Conservation (phyloP, 1,139 yeast genomes). For the Zhuliangozyma blackwelliae region DNA sequence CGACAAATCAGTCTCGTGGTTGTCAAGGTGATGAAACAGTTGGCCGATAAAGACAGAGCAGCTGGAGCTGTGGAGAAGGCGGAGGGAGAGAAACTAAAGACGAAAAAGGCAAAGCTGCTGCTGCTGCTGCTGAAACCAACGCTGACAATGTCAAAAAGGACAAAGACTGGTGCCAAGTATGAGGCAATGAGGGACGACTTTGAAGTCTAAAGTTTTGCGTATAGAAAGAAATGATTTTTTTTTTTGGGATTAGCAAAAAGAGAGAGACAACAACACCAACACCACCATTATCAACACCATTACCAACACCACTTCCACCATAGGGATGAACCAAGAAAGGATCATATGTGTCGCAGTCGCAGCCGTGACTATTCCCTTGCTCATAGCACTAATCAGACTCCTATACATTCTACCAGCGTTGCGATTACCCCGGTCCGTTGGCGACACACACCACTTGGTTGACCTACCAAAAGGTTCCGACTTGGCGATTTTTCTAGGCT, state of each 20-base stretch:
- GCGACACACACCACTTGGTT: constrained; percentile 1
- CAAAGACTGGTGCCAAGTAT: neutral
- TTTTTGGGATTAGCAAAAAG: too few species aligned
- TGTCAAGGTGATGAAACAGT: constrained; percentile 52
- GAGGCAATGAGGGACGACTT: constrained; percentile 6
- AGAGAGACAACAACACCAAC: too few species aligned
- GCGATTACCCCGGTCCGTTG: constrained; percentile 5
- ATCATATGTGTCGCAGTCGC: constrained; percentile 18
- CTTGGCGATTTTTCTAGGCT: constrained; percentile 62
- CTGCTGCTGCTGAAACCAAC: too few species aligned
- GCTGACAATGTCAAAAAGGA: too few species aligned
- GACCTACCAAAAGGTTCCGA: constrained; percentile 16
- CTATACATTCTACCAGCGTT: constrained; percentile 27
- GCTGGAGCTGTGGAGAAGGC: constrained; percentile 1
- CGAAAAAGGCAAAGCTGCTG: too few species aligned
- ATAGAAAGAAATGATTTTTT: too few species aligned
- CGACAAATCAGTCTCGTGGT: constrained; percentile 52
- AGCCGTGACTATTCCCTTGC: constrained; percentile 21
- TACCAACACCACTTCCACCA: too few species aligned
- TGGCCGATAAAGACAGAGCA: constrained; percentile 38
- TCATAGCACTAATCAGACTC: constrained; percentile 22
- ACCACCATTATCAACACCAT: too few species aligned
- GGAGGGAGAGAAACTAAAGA: neutral
- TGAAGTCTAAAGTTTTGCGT: too few species aligned
- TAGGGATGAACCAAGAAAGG: constrained; percentile 29